These are phyloP conservation scores for Glycyrrhiza uralensis DNA, from an alignment of 306 rosid genomes.

Conservation along the genomic window DNA sequence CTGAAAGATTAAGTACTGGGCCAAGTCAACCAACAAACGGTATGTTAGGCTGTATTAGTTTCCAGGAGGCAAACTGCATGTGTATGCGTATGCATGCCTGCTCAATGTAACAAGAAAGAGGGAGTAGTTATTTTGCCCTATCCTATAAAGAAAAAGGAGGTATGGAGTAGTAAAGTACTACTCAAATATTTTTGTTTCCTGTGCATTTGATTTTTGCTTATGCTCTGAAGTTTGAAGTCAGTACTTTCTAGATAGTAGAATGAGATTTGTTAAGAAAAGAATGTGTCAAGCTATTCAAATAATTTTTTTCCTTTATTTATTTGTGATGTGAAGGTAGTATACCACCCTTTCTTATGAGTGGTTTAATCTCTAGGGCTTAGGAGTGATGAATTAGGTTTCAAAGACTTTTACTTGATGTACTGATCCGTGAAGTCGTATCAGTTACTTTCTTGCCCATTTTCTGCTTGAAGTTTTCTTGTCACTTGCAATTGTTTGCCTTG, in stretches of 20 bases:
- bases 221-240: slow-evolving; percentile 4
- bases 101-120: background rate
- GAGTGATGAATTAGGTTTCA: background rate
- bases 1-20: background rate
- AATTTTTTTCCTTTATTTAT: background rate
- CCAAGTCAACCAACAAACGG: background rate
- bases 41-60: slow-evolving; percentile 3
- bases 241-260: background rate
- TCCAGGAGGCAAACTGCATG: slow-evolving; percentile 3
- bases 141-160: background rate
- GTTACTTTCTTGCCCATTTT: slow-evolving; percentile 3
- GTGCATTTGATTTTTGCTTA: slow-evolving; percentile 10
- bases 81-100: background rate
- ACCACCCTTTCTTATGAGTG: background rate
- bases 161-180: background rate
- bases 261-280: background rate
- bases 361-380: slow-evolving; percentile 4
- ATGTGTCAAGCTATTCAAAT: slow-evolving; percentile 1
- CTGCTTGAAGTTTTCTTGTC: background rate
- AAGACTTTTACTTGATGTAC: slow-evolving; percentile 12
- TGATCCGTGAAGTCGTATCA: background rate
- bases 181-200: background rate
- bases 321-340: background rate
- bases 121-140: background rate
- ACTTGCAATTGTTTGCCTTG: slow-evolving; percentile 12